Percentiles rank a stretch among this genome's conserved stretches.
Evolutionary conservation across 176 grass and related monocot genomes (phyloP).

Genomic region (Musa itinerans): DNA sequence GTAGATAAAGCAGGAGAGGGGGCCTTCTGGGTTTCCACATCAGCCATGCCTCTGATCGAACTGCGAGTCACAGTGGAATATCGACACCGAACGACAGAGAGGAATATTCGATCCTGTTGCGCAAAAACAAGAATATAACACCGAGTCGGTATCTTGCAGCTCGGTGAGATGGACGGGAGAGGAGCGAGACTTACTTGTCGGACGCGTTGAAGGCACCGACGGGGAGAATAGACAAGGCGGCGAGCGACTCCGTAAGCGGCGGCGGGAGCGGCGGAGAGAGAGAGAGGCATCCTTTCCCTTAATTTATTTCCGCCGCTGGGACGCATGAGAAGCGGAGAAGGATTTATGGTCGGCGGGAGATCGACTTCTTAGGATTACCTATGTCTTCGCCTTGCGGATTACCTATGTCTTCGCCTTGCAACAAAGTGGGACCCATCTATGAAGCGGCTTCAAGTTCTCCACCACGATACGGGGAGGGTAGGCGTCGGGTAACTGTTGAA

Average conservation of each 20-base stretch:
- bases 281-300: background rate
- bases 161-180: background rate
- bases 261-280: slow-evolving; percentile 13
- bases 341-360: too few relatives aligned
- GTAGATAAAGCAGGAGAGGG: background rate
- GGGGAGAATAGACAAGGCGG: background rate
- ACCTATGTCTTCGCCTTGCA: too few relatives aligned
- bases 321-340: too few relatives aligned
- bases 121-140: background rate
- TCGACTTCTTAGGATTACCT: too few relatives aligned
- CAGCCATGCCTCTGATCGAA: slow-evolving; percentile 1
- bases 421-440: too few relatives aligned
- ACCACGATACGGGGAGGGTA: too few relatives aligned
- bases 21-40: slow-evolving; percentile 1
- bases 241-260: slow-evolving; percentile 7
- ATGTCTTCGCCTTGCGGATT: too few relatives aligned
- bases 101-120: slow-evolving; percentile 5
- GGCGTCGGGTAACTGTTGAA: too few relatives aligned
- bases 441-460: too few relatives aligned
- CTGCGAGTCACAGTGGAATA: background rate
- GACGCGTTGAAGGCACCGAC: background rate
- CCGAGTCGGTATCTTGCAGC: background rate
- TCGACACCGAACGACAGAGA: background rate
- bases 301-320: too few relatives aligned
- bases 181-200: background rate